These are phyloP conservation scores for Rhizomucor pusillus DNA, from an alignment of 371 early-diverging fungal genomes.

Conservation along the genomic window DNA sequence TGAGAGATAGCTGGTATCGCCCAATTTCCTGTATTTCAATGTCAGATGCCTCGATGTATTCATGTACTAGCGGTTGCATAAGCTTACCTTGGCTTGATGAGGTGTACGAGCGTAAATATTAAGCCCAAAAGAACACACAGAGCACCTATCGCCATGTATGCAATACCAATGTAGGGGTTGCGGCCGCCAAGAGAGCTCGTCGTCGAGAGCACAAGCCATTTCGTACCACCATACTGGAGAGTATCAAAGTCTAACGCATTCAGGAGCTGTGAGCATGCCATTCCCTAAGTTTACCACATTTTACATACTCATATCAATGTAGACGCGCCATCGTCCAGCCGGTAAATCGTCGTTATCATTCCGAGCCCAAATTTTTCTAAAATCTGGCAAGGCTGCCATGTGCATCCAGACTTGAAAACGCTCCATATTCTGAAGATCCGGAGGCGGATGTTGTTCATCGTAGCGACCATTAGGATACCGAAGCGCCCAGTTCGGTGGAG, in stretches of 20 bases:
- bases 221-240: conserved; percentile 82
- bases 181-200: conserved; percentile 92
- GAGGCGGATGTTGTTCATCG: conserved; percentile 58
- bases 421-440: conserved; percentile 72
- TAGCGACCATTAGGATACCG: conserved; percentile 61
- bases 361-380: conserved; percentile 94
- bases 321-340: conserved; percentile 64
- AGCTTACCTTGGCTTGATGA: conserved; percentile 79
- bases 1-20: conserved; percentile 38
- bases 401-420: conserved; percentile 99
- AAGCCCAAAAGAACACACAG: conserved; percentile 83
- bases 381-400: conserved; percentile 93
- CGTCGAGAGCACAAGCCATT: conserved; percentile 90
- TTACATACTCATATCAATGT: conserved; percentile 68
- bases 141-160: conserved; percentile 88
- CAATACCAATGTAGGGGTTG: conserved; percentile 92
- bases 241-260: conserved; percentile 75
- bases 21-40: conserved; percentile 33
- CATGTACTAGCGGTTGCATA: no score
- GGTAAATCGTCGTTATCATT: conserved; percentile 54
- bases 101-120: conserved; percentile 79
- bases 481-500: conserved; percentile 79
- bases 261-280: not conserved
- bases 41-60: no score
- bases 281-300: no score